Evolutionary conservation across 2,329 filamentous ascomycete genomes (phyloP), one percentile per base, ranked within the genome.

Genomic region (Amauroascus niger): DNA sequence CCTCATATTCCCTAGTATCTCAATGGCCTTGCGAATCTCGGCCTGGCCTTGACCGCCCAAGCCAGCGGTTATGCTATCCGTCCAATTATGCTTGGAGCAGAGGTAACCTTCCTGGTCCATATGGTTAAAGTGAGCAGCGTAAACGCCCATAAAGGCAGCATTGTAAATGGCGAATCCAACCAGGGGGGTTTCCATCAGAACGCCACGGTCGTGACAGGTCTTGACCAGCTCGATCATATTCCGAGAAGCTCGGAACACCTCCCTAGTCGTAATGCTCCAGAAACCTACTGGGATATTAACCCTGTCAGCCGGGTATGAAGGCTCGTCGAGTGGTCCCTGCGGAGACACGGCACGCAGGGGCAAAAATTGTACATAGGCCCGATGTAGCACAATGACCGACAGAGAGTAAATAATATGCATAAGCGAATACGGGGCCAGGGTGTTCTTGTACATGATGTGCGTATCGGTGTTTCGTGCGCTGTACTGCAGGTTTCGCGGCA

Each of bases 151-250:
- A 48, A 79, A 74, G 0, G 73, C 73, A 22, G 77, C 77, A 35
- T 74, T 75, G 62, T 79, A 81, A 20, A 78, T 68, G 26, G 77
- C 75, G 57, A 79, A 81, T 1, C 74, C 77, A 14, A 79, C 69
- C 22, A 80, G 69, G 0, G 79, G 77, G 3, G 76, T 80, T 59
- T 81, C 76, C 2, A 78, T 74, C 1, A 79, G 67, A 6, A 74
- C 71, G 14, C 70, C 71, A 60, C 71, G 74, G 49, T 75, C 72
- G 57, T 78, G 72, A 59, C 76, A 79, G 2, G 73, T 73, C 2
- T 69, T 65, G 11, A 78, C 70, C 7, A 81, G 64, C 57, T 80
- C 76, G 54, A 78, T 71, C 63, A 79, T 73, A 35, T 79, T 73
- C 39, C 74, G 71, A 5, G 76, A 75, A 16, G 77, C 72, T 55